Percentiles rank a stretch among this genome's conserved stretches.
These are phyloP conservation scores for Boletus sp. DNA, from an alignment of 768 basidiomycete genomes.

Conservation along the genomic window DNA sequence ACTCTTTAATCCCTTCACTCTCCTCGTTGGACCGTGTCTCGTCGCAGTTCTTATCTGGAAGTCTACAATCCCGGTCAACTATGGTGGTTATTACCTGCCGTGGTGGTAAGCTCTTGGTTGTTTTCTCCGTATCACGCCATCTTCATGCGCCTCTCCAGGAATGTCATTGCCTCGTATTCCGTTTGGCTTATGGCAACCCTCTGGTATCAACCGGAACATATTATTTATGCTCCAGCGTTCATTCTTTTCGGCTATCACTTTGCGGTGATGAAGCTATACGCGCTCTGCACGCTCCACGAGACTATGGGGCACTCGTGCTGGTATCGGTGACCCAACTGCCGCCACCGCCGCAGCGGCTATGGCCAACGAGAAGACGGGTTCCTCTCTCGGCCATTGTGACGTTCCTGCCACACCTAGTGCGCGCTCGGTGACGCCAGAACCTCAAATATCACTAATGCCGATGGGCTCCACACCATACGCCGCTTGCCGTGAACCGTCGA, in stretches of 20 bases:
- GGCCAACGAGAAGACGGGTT: constrained; percentile 24
- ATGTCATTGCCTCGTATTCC: constrained; percentile 62
- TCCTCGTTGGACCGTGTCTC: constrained; percentile 80
- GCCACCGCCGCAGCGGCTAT: constrained; percentile 61
- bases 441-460: background rate
- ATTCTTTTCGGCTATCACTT: constrained; percentile 94
- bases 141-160: constrained; percentile 42
- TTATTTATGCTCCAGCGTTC: constrained; percentile 83
- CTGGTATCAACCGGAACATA: constrained; percentile 71
- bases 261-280: constrained; percentile 92
- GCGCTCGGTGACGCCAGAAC: background rate
- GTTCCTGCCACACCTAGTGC: background rate
- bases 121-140: background rate
- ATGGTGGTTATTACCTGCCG: constrained; percentile 79
- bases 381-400: constrained; percentile 10
- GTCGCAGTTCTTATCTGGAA: constrained; percentile 78
- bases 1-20: constrained; percentile 81
- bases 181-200: constrained; percentile 71
- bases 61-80: constrained; percentile 60
- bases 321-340: constrained; percentile 80
- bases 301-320: constrained; percentile 95
- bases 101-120: constrained; percentile 60
- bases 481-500: background rate
- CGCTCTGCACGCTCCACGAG: constrained; percentile 88
- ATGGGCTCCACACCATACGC: background rate